A percentile compares a stretch with the other conserved stretches of the same genome.
Evolutionary conservation across 129 eudicot species (phyloP).

Genomic region (Sambucus nigra): DNA sequence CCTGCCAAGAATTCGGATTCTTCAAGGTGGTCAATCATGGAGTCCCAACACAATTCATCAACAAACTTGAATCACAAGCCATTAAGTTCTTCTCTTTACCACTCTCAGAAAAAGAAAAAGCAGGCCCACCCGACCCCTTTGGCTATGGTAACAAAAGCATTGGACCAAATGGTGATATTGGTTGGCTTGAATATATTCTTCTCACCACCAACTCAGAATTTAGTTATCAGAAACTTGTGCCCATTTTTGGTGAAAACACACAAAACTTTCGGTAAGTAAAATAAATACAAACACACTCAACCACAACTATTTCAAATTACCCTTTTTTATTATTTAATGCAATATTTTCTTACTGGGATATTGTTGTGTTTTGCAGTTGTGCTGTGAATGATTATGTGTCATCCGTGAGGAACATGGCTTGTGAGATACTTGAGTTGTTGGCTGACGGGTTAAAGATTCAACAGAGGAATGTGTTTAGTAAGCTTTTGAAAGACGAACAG

Average conservation of each 20-base stretch:
- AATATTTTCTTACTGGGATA: not conserved
- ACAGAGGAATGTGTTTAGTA: constrained; percentile 61
- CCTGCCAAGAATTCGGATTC: constrained; percentile 77
- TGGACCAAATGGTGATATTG: constrained; percentile 66
- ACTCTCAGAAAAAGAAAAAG: constrained; percentile 38
- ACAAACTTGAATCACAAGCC: constrained; percentile 54
- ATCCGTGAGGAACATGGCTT: constrained; percentile 68
- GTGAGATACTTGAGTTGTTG: constrained; percentile 61
- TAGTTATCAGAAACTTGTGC: constrained; percentile 21
- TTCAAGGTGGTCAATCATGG: constrained; percentile 75
- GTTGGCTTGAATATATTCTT: constrained; percentile 83
- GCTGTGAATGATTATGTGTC: constrained; percentile 46
- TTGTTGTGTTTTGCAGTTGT: constrained; percentile 16
- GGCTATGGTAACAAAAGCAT: constrained; percentile 73
- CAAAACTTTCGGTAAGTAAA: constrained; percentile 43
- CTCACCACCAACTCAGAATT: constrained; percentile 40
- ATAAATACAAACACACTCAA: no score
- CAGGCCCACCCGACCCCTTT: constrained; percentile 61
- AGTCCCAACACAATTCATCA: constrained; percentile 38
- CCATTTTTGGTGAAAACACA: constrained; percentile 42
- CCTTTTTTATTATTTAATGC: not conserved
- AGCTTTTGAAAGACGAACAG: constrained; percentile 70
- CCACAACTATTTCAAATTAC: no score
- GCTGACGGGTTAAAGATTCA: constrained; percentile 72
- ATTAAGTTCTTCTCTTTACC: constrained; percentile 57